phyloP scores from a whole-genome alignment of 495 filamentous ascomycete genomes.

The Daldinia loculata region DNA sequence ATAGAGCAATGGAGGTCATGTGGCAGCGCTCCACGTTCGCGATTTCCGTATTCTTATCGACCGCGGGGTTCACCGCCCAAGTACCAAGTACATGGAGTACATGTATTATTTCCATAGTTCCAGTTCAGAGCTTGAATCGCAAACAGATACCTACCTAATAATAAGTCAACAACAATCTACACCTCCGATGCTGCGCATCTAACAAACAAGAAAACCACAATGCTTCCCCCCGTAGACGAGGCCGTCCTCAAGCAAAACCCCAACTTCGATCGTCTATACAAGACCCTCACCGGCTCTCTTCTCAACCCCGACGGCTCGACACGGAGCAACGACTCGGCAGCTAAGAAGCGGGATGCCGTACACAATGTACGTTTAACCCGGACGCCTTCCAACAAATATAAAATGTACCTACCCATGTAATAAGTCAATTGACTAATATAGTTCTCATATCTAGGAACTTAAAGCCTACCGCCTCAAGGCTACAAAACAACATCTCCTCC shows the following conservation, averaged over 20 bases:
- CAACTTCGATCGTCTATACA: conserved; percentile 70
- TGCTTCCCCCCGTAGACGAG: conserved; percentile 73
- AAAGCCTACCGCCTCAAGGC: conserved; percentile 51
- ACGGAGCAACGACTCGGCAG: conserved; percentile 56
- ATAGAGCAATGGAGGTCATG: conserved; percentile 15
- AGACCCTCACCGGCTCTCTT: conserved; percentile 64
- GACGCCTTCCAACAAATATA: too few relatives aligned
- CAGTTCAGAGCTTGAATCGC: too few relatives aligned
- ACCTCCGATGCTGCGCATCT: not conserved
- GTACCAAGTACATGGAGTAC: not conserved
- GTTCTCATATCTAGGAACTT: conserved; percentile 47
- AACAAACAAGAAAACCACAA: conserved; percentile 47
- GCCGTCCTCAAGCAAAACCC: conserved; percentile 68
- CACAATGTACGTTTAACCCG: conserved; percentile 54
- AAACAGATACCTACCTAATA: too few relatives aligned
- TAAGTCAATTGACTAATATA: not conserved
- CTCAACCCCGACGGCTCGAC: conserved; percentile 72
- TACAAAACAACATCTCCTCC: conserved; percentile 53
- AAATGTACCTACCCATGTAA: too few relatives aligned
- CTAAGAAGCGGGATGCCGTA: conserved; percentile 62
- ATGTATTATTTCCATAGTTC: too few relatives aligned
- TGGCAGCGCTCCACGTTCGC: conserved; percentile 40
- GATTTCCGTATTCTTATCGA: conserved; percentile 13
- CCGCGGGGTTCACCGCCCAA: conserved; percentile 25
- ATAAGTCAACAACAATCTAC: too few relatives aligned